Evolutionary conservation across 768 basidiomycete genomes (phyloP).

Genomic region (Pholiota conissans): DNA sequence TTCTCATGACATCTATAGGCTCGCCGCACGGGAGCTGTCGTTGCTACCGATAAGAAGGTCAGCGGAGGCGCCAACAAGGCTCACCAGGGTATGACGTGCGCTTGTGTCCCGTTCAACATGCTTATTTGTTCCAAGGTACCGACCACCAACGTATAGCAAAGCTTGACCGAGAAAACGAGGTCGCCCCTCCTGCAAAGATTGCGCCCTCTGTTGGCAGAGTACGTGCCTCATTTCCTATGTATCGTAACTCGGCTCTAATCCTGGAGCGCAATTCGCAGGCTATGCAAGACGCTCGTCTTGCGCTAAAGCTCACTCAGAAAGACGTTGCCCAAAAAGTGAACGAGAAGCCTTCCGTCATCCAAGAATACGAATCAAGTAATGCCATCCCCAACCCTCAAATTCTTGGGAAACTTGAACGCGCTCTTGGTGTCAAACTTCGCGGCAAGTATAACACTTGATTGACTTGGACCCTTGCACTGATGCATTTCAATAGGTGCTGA

Average conservation of each 20-base stretch:
- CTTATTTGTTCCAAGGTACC: slow-evolving; percentile 51
- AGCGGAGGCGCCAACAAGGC: slow-evolving; percentile 73
- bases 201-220: slow-evolving; percentile 72
- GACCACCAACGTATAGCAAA: slow-evolving; percentile 95
- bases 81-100: slow-evolving; percentile 51
- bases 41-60: slow-evolving; percentile 82
- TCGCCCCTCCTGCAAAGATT: slow-evolving; percentile 88
- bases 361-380: slow-evolving; percentile 88
- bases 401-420: slow-evolving; percentile 85
- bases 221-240: slow-evolving; percentile 10
- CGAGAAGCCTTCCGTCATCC: slow-evolving; percentile 85
- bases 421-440: slow-evolving; percentile 84
- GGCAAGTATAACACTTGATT: slow-evolving; percentile 48
- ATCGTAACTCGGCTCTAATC: slow-evolving; percentile 10
- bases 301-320: slow-evolving; percentile 83
- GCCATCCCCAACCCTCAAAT: slow-evolving; percentile 88
- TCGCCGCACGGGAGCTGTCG: slow-evolving; percentile 71
- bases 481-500: slow-evolving; percentile 51
- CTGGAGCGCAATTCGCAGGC: slow-evolving; percentile 45
- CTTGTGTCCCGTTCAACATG: not conserved
- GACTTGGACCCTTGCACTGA: slow-evolving; percentile 8
- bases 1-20: slow-evolving; percentile 47
- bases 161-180: slow-evolving; percentile 93
- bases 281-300: slow-evolving; percentile 78
- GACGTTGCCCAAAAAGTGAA: slow-evolving; percentile 92